Percentiles rank a stretch among this genome's conserved stretches.
Conservation (phyloP, 371 early-diverging fungal species). For the Rhizomucor miehei region DNA sequence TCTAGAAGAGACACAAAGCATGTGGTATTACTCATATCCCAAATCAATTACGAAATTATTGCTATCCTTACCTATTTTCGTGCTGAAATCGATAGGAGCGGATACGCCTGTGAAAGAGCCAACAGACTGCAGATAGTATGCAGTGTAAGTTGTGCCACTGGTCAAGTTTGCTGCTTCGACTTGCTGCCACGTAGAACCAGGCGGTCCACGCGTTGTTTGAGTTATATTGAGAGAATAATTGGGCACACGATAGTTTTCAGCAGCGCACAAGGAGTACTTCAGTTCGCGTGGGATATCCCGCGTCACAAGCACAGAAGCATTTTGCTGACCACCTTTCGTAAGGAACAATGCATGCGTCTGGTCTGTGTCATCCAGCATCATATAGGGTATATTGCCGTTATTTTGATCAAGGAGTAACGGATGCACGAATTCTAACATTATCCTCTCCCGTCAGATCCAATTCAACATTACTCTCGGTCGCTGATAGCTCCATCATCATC, state of each 20-base stretch:
- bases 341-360: slow-evolving; percentile 50
- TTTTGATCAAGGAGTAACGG: slow-evolving; percentile 12
- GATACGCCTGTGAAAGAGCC: slow-evolving; percentile 27
- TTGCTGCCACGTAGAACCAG: slow-evolving; percentile 20
- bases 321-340: slow-evolving; percentile 25
- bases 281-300: slow-evolving; percentile 33
- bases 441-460: not conserved
- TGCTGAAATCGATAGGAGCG: slow-evolving; percentile 24
- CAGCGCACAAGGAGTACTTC: slow-evolving; percentile 49
- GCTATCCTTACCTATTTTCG: slow-evolving; percentile 23
- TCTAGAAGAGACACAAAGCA: slow-evolving; percentile 17
- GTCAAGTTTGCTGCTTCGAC: slow-evolving; percentile 34
- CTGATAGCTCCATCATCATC: not conserved
- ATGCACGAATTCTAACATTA: slow-evolving; percentile 25
- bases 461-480: too few relatives aligned
- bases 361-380: slow-evolving; percentile 57
- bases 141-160: slow-evolving; percentile 35
- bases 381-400: slow-evolving; percentile 21
- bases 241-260: slow-evolving; percentile 26
- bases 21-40: too few relatives aligned
- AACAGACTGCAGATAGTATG: slow-evolving; percentile 42
- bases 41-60: not conserved
- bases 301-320: slow-evolving; percentile 39
- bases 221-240: slow-evolving; percentile 32
- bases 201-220: slow-evolving; percentile 27